Conservation (phyloP, 495 filamentous ascomycete species). For the Xanthoparmelia taractica region DNA sequence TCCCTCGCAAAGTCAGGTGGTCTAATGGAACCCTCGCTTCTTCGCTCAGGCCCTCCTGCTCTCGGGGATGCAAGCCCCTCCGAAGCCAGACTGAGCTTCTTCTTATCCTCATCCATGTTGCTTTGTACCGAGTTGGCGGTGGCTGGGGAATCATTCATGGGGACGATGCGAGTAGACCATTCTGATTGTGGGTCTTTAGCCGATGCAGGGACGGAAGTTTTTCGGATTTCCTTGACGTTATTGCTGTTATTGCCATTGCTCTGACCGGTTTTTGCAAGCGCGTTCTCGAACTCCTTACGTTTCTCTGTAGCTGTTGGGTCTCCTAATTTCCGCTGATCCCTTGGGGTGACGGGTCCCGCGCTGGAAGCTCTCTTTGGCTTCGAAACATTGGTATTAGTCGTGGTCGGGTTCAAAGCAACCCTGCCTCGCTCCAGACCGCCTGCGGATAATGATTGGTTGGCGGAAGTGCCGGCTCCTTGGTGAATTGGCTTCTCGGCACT, state of each 20-base stretch:
- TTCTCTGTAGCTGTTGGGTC: conserved; percentile 34
- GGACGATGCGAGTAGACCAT: conserved; percentile 1
- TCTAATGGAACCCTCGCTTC: conserved; percentile 24
- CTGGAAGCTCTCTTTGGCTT: conserved; percentile 39
- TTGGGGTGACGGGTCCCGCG: conserved; percentile 33
- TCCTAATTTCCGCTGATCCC: conserved; percentile 39
- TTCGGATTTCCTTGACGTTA: conserved; percentile 22
- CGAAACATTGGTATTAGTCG: conserved; percentile 15
- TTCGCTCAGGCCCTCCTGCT: conserved; percentile 20
- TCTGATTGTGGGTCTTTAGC: conserved; percentile 23
- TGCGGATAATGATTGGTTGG: conserved; percentile 4
- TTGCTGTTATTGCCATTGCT: conserved; percentile 16
- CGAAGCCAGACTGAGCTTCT: conserved; percentile 13
- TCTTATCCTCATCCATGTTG: conserved; percentile 13
- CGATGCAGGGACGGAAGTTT: conserved; percentile 30
- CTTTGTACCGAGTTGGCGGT: conserved; percentile 4
- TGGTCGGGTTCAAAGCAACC: conserved; percentile 30
- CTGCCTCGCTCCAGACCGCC: conserved; percentile 29
- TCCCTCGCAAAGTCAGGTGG: conserved; percentile 23
- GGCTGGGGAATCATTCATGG: not conserved
- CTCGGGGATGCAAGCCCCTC: conserved; percentile 19
- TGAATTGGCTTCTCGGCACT: conserved; percentile 33
- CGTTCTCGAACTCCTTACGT: conserved; percentile 26
- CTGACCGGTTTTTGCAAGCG: conserved; percentile 15
- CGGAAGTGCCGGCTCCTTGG: not conserved